Evolutionary conservation across 2,329 filamentous ascomycete genomes (phyloP), one percentile per base, ranked within the genome.

Genomic region (Hymenoscyphus linearis): DNA sequence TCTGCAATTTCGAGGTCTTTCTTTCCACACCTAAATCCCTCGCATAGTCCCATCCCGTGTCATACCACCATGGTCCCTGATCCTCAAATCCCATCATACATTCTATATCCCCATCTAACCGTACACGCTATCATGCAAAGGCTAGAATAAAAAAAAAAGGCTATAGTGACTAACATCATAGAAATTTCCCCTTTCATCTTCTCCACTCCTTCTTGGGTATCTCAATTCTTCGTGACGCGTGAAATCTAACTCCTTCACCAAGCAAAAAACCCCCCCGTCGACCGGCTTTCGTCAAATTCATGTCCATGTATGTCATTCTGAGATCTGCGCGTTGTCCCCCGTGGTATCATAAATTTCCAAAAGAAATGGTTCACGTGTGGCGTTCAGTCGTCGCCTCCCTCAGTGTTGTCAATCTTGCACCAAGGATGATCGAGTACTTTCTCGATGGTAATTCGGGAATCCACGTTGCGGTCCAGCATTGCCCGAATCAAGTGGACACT

Each of bases 381-480:
- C 27, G 27, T 64, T 60, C 55, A 67, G 60, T 66, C 66, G 62
- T 68, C 68, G 16, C 6, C 37, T 58, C 67, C 62, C 58, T 64
- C 62, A 34, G 58, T 60, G 34, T 64, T 55, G 18, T 10, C 10
- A 9, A 9, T 31, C 31, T 31, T 47, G 58, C 67, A 67, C 95
- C 95, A 99, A n/a, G 89, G 85, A 76, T 98, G 93, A 59, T 90
- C 85, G 61, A 96, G 77, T 18, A 99, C 93, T 73, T 93, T 87
- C 62, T 88, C 86, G 69, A 98, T 98, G n/a, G 87, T 88, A 68
- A 91, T 87, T 60, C 95, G 82, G 70, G 88, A 82, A 67, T 88
- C 85, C 10, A 98, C 90, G 73, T 98, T 89, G 44, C 95, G 87
- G 74, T 98, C 86, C 31, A 99, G 85, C 95, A 99, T 98, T 72